These are phyloP conservation scores for Coemansia sp. DNA, from an alignment of 192 early-diverging fungal genomes.

Conservation along the genomic window DNA sequence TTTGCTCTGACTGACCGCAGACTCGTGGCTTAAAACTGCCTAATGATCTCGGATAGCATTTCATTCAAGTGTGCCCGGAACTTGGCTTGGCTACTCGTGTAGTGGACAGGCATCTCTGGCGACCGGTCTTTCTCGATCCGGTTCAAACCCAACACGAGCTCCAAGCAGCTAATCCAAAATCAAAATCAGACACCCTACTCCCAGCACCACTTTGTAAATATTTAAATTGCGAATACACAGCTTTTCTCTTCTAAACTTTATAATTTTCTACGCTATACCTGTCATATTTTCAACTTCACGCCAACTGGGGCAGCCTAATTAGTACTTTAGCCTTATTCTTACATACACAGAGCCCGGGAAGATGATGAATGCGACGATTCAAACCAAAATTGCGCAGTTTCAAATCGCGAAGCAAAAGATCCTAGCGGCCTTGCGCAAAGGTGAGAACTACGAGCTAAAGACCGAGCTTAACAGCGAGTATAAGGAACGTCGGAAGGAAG, in stretches of 20 bases:
- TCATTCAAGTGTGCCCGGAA: slow-evolving; percentile 33
- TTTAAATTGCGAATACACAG: too few relatives aligned
- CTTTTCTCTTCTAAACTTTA: not conserved
- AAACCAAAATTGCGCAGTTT: slow-evolving; percentile 52
- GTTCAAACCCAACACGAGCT: not conserved
- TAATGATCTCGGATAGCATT: slow-evolving; percentile 29
- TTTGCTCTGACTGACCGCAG: slow-evolving; percentile 34
- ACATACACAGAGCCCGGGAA: not conserved
- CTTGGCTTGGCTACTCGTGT: not conserved
- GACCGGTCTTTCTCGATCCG: not conserved
- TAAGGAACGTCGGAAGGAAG: slow-evolving; percentile 92
- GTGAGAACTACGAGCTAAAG: slow-evolving; percentile 97
- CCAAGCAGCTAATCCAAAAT: not conserved
- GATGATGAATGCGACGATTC: slow-evolving; percentile 57
- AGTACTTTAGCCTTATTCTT: not conserved
- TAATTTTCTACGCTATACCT: not conserved
- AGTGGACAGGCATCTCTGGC: not conserved
- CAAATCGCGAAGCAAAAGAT: slow-evolving; percentile 57
- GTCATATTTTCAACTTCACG: not conserved
- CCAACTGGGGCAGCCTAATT: not conserved
- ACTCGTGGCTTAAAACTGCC: slow-evolving; percentile 6
- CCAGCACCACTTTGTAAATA: not conserved
- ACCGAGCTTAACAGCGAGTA: slow-evolving; percentile 98
- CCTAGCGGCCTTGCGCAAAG: slow-evolving; percentile 55
- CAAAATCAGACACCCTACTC: not conserved